Conservation (phyloP, 1,284 basidiomycete species). For the Moesziomyces globuligerus region DNA sequence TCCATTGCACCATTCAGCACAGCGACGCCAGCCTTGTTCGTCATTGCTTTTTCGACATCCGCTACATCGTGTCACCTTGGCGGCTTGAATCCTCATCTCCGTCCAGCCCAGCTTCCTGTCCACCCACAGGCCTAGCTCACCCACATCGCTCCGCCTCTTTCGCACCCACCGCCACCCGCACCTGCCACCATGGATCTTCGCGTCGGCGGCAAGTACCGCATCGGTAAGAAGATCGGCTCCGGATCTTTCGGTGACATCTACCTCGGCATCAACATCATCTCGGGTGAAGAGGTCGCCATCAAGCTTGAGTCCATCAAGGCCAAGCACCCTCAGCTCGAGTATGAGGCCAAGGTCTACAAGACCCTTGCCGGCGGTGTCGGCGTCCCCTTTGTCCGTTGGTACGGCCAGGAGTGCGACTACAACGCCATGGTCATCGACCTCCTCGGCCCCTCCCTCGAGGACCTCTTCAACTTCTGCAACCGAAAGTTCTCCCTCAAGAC, state of each 20-base stretch:
- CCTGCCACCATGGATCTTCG: constrained; percentile 79
- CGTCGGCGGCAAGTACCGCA: constrained; percentile 92
- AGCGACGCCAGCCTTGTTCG: constrained; percentile 18
- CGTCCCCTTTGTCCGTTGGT: constrained; percentile 98
- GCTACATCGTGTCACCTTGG: constrained; percentile 1
- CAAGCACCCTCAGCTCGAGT: constrained; percentile 99
- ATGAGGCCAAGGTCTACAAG: constrained; percentile 77
- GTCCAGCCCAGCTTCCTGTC: constrained; percentile 3
- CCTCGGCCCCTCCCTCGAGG: constrained; percentile 95
- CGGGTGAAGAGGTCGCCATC: constrained; percentile 99
- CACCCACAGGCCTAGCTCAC: neutral
- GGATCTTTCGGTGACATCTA: constrained; percentile 99
- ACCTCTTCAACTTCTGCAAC: constrained; percentile 99
- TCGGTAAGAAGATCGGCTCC: constrained; percentile 99
- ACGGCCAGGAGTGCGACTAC: constrained; percentile 98
- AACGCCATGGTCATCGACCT: constrained; percentile 99
- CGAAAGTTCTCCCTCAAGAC: constrained; percentile 98
- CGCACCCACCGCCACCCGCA: constrained; percentile 2
- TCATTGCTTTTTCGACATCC: constrained; percentile 9
- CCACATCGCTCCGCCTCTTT: neutral
- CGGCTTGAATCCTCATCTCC: neutral
- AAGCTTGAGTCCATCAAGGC: constrained; percentile 99
- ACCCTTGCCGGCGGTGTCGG: constrained; percentile 97
- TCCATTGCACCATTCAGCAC: constrained; percentile 6
- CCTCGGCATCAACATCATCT: constrained; percentile 99